Evolutionary conservation across 2,329 filamentous ascomycete genomes (phyloP).

Genomic region (Arthrinium puccinioides): DNA sequence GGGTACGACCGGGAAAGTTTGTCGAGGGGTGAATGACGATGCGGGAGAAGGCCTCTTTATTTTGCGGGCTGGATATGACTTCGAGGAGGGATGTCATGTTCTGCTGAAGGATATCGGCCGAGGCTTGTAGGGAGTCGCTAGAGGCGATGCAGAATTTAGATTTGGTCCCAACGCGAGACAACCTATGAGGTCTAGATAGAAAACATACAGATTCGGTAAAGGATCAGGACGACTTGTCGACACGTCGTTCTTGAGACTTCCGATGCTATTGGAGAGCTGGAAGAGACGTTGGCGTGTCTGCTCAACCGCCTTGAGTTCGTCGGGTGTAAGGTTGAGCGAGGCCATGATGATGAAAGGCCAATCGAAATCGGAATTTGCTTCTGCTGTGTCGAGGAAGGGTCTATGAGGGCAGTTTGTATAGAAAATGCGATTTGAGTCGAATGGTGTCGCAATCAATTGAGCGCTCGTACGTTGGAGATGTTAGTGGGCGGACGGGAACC

Average conservation of each 20-base stretch:
- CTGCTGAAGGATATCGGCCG: conserved; percentile 61
- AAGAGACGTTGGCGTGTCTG: conserved; percentile 61
- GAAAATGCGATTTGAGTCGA: too few species aligned
- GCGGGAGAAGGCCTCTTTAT: conserved; percentile 60
- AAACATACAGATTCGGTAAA: conserved; percentile 59
- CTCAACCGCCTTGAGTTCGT: conserved; percentile 63
- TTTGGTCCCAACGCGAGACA: not conserved
- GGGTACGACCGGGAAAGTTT: conserved; percentile 63
- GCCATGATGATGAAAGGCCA: conserved; percentile 12
- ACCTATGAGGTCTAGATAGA: not conserved
- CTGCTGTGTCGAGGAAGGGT: too few species aligned
- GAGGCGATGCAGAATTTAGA: not conserved
- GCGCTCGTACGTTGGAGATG: too few species aligned
- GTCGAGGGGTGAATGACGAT: conserved; percentile 71
- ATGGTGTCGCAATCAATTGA: too few species aligned
- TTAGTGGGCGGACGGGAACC: too few species aligned
- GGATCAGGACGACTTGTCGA: conserved; percentile 58
- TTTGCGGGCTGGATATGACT: conserved; percentile 48
- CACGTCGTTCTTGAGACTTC: conserved; percentile 54
- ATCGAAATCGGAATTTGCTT: too few species aligned
- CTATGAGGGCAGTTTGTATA: too few species aligned
- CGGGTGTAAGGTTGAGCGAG: conserved; percentile 44
- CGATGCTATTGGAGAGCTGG: conserved; percentile 62
- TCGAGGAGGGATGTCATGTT: conserved; percentile 63
- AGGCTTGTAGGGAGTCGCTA: conserved; percentile 66